A percentile compares a stretch with the other conserved stretches of the same genome.
phyloP scores from a whole-genome alignment of 192 early-diverging fungal genomes.

The Coemansia sp. region DNA sequence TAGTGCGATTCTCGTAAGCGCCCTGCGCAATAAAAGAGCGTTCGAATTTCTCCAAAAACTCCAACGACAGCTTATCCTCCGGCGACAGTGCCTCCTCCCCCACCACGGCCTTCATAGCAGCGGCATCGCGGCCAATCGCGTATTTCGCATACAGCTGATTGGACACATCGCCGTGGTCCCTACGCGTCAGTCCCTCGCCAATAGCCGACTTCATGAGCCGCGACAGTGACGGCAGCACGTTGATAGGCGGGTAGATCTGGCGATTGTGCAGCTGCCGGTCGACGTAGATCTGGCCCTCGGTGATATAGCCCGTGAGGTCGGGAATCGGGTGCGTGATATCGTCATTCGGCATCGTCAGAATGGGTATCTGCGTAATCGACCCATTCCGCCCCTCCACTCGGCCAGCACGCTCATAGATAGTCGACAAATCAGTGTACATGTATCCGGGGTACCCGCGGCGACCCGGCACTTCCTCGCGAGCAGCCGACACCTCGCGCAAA shows the following conservation, averaged over 20 bases:
- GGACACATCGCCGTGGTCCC: conserved; percentile 98
- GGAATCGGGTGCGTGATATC: conserved; percentile 99
- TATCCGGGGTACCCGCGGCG: conserved; percentile 99
- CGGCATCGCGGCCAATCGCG: conserved; percentile 97
- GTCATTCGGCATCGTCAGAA: conserved; percentile 99
- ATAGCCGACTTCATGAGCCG: conserved; percentile 99
- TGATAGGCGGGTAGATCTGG: conserved; percentile 99
- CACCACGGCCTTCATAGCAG: conserved; percentile 99
- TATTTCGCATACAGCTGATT: conserved; percentile 99
- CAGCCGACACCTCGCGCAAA: conserved; percentile 98
- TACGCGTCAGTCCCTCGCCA: conserved; percentile 95
- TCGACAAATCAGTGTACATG: conserved; percentile 99
- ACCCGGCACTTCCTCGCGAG: conserved; percentile 99
- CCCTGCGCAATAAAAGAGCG: conserved; percentile 97
- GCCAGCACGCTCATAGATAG: conserved; percentile 98
- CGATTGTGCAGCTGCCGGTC: conserved; percentile 98
- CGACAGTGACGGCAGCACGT: conserved; percentile 96
- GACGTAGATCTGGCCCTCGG: conserved; percentile 99
- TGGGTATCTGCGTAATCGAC: conserved; percentile 99
- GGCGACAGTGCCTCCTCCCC: conserved; percentile 98
- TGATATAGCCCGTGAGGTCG: conserved; percentile 99
- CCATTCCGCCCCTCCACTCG: conserved; percentile 97
- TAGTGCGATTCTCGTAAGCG: conserved; percentile 92
- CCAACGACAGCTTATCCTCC: conserved; percentile 95
- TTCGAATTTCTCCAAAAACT: conserved; percentile 99